phyloP scores from a whole-genome alignment of 495 filamentous ascomycete species.

The Xylaria acuta region DNA sequence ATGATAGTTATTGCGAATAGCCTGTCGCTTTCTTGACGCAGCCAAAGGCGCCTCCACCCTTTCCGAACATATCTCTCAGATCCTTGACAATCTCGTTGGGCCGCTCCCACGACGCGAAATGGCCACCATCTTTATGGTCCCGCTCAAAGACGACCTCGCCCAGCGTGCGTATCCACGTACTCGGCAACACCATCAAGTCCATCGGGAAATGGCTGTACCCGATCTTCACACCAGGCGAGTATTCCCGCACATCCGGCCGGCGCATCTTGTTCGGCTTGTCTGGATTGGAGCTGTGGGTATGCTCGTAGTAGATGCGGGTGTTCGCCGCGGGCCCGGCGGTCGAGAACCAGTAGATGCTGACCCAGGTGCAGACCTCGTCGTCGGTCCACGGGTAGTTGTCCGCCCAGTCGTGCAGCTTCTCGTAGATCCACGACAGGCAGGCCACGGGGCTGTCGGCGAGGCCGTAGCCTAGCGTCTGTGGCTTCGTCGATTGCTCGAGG shows the following conservation, averaged over 20 bases:
- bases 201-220: slow-evolving; percentile 62
- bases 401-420: slow-evolving; percentile 73
- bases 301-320: slow-evolving; percentile 68
- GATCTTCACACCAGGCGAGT: slow-evolving; percentile 56
- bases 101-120: slow-evolving; percentile 69
- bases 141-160: slow-evolving; percentile 65
- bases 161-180: slow-evolving; percentile 56
- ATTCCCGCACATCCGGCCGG: slow-evolving; percentile 31
- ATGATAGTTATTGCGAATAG: slow-evolving; percentile 26
- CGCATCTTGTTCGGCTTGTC: slow-evolving; percentile 33
- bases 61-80: slow-evolving; percentile 63
- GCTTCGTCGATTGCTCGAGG: slow-evolving; percentile 63
- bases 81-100: slow-evolving; percentile 63
- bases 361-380: slow-evolving; percentile 71
- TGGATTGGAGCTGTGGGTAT: slow-evolving; percentile 32
- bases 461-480: slow-evolving; percentile 65
- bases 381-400: slow-evolving; percentile 72
- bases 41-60: slow-evolving; percentile 39
- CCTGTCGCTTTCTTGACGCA: slow-evolving; percentile 43
- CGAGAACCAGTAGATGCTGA: slow-evolving; percentile 67
- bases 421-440: slow-evolving; percentile 70
- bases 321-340: slow-evolving; percentile 62
- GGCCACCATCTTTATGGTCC: slow-evolving; percentile 62
- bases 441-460: slow-evolving; percentile 67
- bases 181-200: slow-evolving; percentile 60